Evolutionary conservation across 1,139 yeast genomes (phyloP).

Genomic region (Suhomyces maxii): DNA sequence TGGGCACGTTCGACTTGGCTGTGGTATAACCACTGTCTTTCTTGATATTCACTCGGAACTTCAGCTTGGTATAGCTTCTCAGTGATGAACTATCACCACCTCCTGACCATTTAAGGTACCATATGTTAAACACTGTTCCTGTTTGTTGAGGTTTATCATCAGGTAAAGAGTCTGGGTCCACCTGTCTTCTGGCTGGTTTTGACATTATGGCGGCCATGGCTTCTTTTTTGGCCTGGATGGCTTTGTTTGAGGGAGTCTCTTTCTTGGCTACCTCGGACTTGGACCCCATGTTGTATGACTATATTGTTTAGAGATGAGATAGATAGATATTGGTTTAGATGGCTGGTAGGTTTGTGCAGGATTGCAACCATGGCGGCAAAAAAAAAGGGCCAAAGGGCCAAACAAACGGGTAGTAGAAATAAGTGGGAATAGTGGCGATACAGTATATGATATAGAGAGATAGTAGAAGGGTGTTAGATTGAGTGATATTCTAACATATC

Average conservation of each 20-base stretch:
- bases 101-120: slow-evolving; percentile 89
- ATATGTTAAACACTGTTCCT: slow-evolving; percentile 77
- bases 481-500: too few species aligned
- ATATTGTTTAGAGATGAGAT: not conserved
- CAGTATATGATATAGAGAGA: too few species aligned
- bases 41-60: slow-evolving; percentile 56
- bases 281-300: not conserved
- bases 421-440: not conserved
- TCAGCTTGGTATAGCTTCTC: slow-evolving; percentile 31
- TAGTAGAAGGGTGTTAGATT: too few species aligned
- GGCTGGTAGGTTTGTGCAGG: not conserved
- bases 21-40: slow-evolving; percentile 75
- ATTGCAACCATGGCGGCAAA: not conserved
- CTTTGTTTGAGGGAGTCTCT: not conserved
- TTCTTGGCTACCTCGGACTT: not conserved
- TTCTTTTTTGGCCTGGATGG: not conserved
- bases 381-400: not conserved
- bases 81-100: slow-evolving; percentile 53
- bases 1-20: slow-evolving; percentile 52
- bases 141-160: slow-evolving; percentile 75
- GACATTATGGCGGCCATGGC: not conserved
- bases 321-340: not conserved
- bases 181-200: slow-evolving; percentile 61
- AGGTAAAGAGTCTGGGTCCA: slow-evolving; percentile 61
- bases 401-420: not conserved